phyloP scores from a whole-genome alignment of 2,329 filamentous ascomycete species.

The Paecilomyces dactylethromorphus region DNA sequence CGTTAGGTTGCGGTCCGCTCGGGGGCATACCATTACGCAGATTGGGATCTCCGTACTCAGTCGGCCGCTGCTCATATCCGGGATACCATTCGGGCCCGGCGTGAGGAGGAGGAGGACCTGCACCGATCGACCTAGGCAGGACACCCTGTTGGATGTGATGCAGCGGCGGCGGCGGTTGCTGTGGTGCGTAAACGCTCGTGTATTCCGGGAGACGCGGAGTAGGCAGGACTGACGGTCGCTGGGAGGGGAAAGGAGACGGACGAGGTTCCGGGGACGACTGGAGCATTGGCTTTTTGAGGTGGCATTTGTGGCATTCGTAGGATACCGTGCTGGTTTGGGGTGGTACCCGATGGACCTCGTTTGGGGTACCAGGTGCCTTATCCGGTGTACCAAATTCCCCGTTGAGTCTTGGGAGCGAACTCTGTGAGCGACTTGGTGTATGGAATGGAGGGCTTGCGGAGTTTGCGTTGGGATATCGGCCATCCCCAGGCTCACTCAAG shows the following conservation, averaged over 20 bases:
- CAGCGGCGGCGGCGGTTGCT: conserved; percentile 19
- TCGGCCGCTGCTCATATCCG: conserved; percentile 29
- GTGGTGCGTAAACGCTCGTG: conserved; percentile 22
- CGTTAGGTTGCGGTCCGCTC: conserved; percentile 10
- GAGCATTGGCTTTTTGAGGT: conserved; percentile 38
- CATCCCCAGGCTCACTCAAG: conserved; percentile 9
- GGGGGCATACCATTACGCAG: conserved; percentile 24
- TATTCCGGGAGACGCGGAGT: conserved; percentile 25
- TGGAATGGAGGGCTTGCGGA: conserved; percentile 19
- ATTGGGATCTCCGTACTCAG: conserved; percentile 20
- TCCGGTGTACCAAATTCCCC: conserved; percentile 19
- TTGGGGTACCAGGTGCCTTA: not conserved
- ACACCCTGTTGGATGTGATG: conserved; percentile 18
- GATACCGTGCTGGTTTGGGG: conserved; percentile 25
- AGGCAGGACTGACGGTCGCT: conserved; percentile 26
- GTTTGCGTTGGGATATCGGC: conserved; percentile 7
- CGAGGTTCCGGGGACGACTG: conserved; percentile 26
- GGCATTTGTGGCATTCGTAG: conserved; percentile 72
- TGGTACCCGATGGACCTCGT: not conserved
- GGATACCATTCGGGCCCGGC: conserved; percentile 24
- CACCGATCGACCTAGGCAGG: conserved; percentile 22
- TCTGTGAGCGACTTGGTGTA: conserved; percentile 17
- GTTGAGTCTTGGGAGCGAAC: conserved; percentile 19
- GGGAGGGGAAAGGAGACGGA: conserved; percentile 26
- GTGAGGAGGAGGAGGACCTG: conserved; percentile 21